Evolutionary conservation across 1,139 yeast species (phyloP), one percentile per base, ranked within the genome.

Genomic region (Sugiyamaella castrensis): DNA sequence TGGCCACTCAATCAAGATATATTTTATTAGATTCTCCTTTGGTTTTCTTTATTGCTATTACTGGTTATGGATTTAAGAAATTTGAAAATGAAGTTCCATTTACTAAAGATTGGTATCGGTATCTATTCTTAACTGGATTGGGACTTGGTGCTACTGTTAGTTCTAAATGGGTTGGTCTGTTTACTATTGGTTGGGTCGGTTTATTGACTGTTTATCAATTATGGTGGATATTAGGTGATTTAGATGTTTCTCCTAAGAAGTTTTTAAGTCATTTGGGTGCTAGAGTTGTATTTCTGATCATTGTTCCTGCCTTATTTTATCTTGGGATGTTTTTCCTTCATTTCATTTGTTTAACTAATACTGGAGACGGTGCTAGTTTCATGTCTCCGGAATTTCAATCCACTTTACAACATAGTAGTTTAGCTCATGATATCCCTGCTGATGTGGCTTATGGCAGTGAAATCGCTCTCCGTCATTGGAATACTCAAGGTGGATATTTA

Each of bases 111-210:
- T 89, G 97, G 91, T 85, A 72, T 70, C 80, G 81, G 62, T 75
- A 84, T 50, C 72, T 94, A 63, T 50, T 84, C 26, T 77, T 87
- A 38, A 81, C 95, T 35, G 96, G 95, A 54, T 69, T 88, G 46
- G 85, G 85, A 13, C 74, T 94, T 48, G 99, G 98, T 43, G 80
- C 94, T 51, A 92, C 98, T 2, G 74, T 85, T 31, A 81, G 91
- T 39, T 83, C 96, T 40, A 94, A 94, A 69, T 92, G 98, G 98
- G 98, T 92, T 43, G 99, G 98, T 48, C 72, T 92, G 42, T 92
- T 92, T 74, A 92, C 98, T 35, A 70, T 91, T 57, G 89, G 87
- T 8, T 94, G 98, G 98, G 80, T 87, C 53, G 98, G 98, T 42
- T 47, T 77, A 5, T 67, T 81, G 55, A 88, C 95, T 58, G 66